Percentiles rank a stretch among this genome's conserved stretches.
These are phyloP conservation scores for Vachellia pachyceras DNA, from an alignment of 306 rosid species.

Conservation along the genomic window DNA sequence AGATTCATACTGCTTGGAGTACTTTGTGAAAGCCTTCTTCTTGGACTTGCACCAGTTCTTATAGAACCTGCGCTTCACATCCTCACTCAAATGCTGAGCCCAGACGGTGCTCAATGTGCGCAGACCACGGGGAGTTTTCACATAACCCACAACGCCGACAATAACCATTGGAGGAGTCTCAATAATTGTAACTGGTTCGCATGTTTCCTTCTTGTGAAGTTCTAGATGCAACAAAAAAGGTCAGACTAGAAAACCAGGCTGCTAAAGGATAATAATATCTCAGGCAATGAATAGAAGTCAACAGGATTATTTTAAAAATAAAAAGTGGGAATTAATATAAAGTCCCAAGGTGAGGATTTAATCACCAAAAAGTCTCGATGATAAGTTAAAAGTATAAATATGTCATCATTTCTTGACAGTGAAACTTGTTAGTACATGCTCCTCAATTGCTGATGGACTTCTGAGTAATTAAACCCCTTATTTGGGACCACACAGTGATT, in stretches of 20 bases:
- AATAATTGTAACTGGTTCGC: constrained; percentile 79
- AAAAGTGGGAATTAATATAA: too few relatives aligned
- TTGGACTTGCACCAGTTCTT: constrained; percentile 93
- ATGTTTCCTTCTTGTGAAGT: constrained; percentile 90
- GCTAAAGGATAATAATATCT: background rate
- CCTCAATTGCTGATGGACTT: too few relatives aligned
- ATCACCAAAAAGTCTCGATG: too few relatives aligned
- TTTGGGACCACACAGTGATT: too few relatives aligned
- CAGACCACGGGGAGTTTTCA: constrained; percentile 83
- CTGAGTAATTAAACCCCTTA: too few relatives aligned
- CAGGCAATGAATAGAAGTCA: background rate
- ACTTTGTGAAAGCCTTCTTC: constrained; percentile 86
- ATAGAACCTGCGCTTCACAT: constrained; percentile 76
- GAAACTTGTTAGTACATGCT: too few relatives aligned
- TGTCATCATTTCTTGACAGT: too few relatives aligned
- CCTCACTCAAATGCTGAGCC: constrained; percentile 91
- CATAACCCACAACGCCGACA: constrained; percentile 87
- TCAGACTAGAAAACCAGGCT: background rate
- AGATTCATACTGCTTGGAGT: constrained; percentile 71
- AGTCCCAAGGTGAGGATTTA: too few relatives aligned
- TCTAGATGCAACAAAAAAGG: constrained; percentile 38
- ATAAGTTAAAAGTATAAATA: too few relatives aligned
- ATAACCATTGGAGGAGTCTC: constrained; percentile 87
- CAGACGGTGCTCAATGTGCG: constrained; percentile 76
- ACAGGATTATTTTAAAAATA: background rate